Percentiles rank a stretch among this genome's conserved stretches.
Evolutionary conservation across 257 asterid genomes (phyloP).

Genomic region (Ophiorrhiza pumila): DNA sequence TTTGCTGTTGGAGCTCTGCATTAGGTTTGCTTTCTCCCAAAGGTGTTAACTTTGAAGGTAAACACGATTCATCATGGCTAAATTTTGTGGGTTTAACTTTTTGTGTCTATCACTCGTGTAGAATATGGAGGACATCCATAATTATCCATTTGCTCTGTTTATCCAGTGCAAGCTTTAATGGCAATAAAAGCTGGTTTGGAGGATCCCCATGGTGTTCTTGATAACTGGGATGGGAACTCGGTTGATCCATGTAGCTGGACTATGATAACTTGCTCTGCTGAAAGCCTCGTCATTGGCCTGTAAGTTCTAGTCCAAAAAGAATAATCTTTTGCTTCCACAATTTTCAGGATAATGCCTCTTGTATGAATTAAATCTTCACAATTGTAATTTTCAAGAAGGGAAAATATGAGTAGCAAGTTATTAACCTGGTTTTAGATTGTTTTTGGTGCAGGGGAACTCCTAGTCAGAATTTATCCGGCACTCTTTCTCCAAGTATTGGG

Average conservation of each 20-base stretch:
- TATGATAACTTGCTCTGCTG: conserved; percentile 87
- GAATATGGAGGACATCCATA: neutral
- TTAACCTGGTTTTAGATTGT: conserved; percentile 35
- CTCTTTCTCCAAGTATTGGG: conserved; percentile 86
- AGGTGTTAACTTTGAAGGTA: conserved; percentile 99
- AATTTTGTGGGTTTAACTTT: neutral
- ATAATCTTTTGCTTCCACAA: neutral
- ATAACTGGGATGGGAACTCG: conserved; percentile 91
- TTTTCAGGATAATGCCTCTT: neutral
- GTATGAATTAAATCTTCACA: neutral
- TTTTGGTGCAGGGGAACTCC: conserved; percentile 88
- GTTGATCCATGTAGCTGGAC: conserved; percentile 99
- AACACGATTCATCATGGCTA: neutral
- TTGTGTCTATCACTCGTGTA: neutral
- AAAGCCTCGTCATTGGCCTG: conserved; percentile 89
- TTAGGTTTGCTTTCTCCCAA: conserved; percentile 71
- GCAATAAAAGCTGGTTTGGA: conserved; percentile 60
- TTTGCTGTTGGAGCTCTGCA: conserved; percentile 48
- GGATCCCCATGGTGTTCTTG: conserved; percentile 97
- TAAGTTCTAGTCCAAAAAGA: conserved; percentile 32
- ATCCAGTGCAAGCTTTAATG: conserved; percentile 92
- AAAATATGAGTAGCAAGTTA: neutral
- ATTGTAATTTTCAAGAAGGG: neutral
- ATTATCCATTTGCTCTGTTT: neutral
- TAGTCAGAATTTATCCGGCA: conserved; percentile 87